Conservation (phyloP, 2,329 filamentous ascomycete genomes). For the Fusarium mundagurra region DNA sequence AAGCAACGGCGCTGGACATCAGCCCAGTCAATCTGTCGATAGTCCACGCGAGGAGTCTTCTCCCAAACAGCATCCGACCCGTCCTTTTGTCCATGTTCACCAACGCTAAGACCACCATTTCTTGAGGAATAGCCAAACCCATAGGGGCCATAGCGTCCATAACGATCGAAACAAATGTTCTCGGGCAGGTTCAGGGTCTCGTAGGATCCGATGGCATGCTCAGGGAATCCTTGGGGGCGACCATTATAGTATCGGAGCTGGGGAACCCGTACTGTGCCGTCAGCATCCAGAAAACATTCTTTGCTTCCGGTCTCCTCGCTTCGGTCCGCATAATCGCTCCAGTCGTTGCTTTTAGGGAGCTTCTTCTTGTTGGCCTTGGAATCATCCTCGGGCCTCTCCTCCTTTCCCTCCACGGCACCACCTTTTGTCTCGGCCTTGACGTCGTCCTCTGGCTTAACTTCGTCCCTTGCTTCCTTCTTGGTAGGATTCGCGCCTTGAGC, state of each 20-base stretch:
- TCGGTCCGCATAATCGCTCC: slow-evolving; percentile 48
- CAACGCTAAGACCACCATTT: slow-evolving; percentile 84
- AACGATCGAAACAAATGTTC: slow-evolving; percentile 93
- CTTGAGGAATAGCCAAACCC: slow-evolving; percentile 85
- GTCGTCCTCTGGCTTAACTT: slow-evolving; percentile 17
- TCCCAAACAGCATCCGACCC: slow-evolving; percentile 85
- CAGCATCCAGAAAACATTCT: slow-evolving; percentile 81
- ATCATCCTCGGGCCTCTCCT: slow-evolving; percentile 17
- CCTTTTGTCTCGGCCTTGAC: slow-evolving; percentile 3
- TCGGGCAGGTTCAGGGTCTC: slow-evolving; percentile 80
- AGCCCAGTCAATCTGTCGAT: slow-evolving; percentile 79
- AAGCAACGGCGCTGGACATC: slow-evolving; percentile 80
- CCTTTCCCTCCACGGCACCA: not conserved
- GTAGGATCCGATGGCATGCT: slow-evolving; percentile 88
- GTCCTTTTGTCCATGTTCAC: slow-evolving; percentile 83
- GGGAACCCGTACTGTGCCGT: slow-evolving; percentile 73
- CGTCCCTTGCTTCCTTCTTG: slow-evolving; percentile 8
- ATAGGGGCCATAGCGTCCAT: slow-evolving; percentile 88
- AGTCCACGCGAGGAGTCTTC: slow-evolving; percentile 77
- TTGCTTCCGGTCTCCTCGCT: slow-evolving; percentile 63
- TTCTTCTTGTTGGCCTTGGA: slow-evolving; percentile 28
- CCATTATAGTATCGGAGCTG: slow-evolving; percentile 78
- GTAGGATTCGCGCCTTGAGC: not conserved
- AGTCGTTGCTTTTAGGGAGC: slow-evolving; percentile 45
- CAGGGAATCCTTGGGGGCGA: slow-evolving; percentile 83